Evolutionary conservation across 129 eudicot species (phyloP).

Genomic region (Lonicera japonica): DNA sequence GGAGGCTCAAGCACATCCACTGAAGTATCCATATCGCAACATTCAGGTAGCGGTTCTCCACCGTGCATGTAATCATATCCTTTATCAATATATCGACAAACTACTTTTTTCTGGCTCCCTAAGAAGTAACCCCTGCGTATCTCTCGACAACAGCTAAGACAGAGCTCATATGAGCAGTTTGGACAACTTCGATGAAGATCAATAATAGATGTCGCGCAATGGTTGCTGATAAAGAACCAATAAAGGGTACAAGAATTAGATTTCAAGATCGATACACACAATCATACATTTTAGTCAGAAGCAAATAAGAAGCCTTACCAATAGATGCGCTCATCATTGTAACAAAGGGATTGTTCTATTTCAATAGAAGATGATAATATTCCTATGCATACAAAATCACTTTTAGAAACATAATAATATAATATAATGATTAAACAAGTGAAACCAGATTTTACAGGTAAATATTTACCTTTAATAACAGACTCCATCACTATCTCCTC

Average conservation of each 20-base stretch:
- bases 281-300: neutral
- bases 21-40: constrained; percentile 10
- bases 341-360: constrained; percentile 34
- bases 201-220: constrained; percentile 83
- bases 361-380: constrained; percentile 31
- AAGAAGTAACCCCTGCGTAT: constrained; percentile 40
- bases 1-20: constrained; percentile 5
- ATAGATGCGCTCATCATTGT: constrained; percentile 70
- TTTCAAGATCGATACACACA: neutral
- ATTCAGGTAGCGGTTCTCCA: constrained; percentile 44
- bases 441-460: neutral
- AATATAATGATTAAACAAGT: neutral
- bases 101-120: constrained; percentile 28
- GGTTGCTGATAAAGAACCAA: constrained; percentile 43
- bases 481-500: constrained; percentile 56
- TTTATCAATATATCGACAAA: constrained; percentile 31
- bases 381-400: constrained; percentile 30
- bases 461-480: constrained; percentile 39
- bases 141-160: constrained; percentile 77
- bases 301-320: constrained; percentile 40
- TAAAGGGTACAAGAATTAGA: constrained; percentile 6
- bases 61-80: constrained; percentile 81
- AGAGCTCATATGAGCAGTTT: constrained; percentile 70
- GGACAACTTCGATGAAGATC: constrained; percentile 97
- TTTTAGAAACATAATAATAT: constrained; percentile 5